Percentiles rank a stretch among this genome's conserved stretches.
Conservation (phyloP, 768 basidiomycete species). For the Scleroderma citrinum region DNA sequence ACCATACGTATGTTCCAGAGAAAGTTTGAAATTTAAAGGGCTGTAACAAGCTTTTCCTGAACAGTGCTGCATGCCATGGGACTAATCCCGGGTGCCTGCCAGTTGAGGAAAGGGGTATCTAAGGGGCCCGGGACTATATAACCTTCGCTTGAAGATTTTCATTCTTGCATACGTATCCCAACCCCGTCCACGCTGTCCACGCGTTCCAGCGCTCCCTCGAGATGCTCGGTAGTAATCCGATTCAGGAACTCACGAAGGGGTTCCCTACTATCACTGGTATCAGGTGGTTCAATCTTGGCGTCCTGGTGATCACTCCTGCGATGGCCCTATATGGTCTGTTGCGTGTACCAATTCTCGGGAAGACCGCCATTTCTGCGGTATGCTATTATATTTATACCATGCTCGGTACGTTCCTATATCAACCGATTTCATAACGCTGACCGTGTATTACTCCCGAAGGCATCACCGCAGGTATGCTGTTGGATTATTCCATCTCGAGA, state of each 20-base stretch:
- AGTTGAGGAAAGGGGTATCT: constrained; percentile 13
- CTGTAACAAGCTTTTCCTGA: background rate
- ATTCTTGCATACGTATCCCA: constrained; percentile 9
- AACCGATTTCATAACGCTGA: constrained; percentile 11
- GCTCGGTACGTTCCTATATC: constrained; percentile 47
- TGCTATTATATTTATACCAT: constrained; percentile 85
- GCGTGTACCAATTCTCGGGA: constrained; percentile 35
- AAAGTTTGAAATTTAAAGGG: background rate
- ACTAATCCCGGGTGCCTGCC: constrained; percentile 12
- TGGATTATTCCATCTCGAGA: background rate
- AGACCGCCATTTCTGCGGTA: constrained; percentile 57
- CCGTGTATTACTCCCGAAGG: constrained; percentile 25
- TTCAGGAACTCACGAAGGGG: constrained; percentile 14
- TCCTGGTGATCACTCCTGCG: constrained; percentile 65
- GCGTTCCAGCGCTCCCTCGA: background rate
- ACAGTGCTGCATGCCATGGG: background rate
- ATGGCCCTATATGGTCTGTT: constrained; percentile 66
- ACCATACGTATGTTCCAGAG: background rate
- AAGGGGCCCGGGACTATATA: constrained; percentile 26
- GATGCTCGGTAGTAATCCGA: constrained; percentile 8
- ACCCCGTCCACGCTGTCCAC: constrained; percentile 5
- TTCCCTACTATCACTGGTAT: constrained; percentile 51
- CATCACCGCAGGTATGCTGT: constrained; percentile 42
- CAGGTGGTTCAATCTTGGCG: constrained; percentile 72
- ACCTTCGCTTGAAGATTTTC: constrained; percentile 11